These are phyloP conservation scores for Acer campestre DNA, from an alignment of 345 rosid genomes.

Conservation along the genomic window DNA sequence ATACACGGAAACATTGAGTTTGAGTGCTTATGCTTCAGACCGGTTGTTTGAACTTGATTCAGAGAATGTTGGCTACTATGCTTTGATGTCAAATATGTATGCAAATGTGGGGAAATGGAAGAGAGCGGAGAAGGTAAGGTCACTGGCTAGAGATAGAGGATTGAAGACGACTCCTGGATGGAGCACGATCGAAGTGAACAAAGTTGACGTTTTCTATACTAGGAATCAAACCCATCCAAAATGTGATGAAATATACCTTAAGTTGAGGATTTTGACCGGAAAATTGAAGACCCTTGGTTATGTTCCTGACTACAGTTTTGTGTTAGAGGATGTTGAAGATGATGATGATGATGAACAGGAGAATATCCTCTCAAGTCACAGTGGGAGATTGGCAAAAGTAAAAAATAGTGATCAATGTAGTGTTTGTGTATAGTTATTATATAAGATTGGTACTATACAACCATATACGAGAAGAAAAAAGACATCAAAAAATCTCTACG, in stretches of 20 bases:
- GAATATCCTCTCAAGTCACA: constrained; percentile 54
- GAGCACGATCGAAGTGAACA: constrained; percentile 51
- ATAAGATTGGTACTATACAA: too few species aligned
- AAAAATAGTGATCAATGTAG: too few species aligned
- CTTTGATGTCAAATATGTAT: constrained; percentile 55
- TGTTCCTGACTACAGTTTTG: constrained; percentile 51
- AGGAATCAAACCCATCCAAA: constrained; percentile 53
- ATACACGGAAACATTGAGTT: constrained; percentile 47
- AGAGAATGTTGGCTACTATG: constrained; percentile 61
- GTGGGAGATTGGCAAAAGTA: constrained; percentile 49
- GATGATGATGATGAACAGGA: constrained; percentile 57
- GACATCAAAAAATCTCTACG: too few species aligned
- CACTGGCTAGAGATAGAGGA: constrained; percentile 48
- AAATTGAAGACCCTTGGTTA: constrained; percentile 56
- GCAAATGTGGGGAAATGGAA: constrained; percentile 61
- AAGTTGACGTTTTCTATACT: constrained; percentile 55
- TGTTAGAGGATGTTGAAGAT: constrained; percentile 63
- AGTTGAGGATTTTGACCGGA: constrained; percentile 39
- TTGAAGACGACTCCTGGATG: constrained; percentile 68
- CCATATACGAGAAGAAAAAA: too few species aligned
- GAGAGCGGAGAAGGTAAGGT: constrained; percentile 45
- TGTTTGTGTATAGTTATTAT: too few species aligned
- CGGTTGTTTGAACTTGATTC: constrained; percentile 50
- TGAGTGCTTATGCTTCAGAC: constrained; percentile 50
- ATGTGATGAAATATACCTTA: constrained; percentile 35